Conservation (phyloP, 2,329 filamentous ascomycete genomes). For the Aspergillus fischeri region DNA sequence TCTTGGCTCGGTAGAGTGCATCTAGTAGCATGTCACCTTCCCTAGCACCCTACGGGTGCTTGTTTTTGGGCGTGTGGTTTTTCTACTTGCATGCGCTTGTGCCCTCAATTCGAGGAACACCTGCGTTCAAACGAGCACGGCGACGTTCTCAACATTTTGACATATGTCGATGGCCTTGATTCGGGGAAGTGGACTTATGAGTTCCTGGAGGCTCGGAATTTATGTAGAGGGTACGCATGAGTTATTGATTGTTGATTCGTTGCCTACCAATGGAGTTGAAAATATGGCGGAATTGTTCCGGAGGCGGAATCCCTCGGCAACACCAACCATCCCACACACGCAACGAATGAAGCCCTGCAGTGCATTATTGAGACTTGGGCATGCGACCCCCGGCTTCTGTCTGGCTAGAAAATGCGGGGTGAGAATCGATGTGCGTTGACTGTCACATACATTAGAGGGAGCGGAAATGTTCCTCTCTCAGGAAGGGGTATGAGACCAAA, state of each 20-base stretch:
- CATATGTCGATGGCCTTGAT: neutral
- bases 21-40: neutral
- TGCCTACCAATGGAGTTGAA: neutral
- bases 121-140: neutral
- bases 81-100: neutral
- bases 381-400: conserved; percentile 9
- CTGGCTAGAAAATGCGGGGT: conserved; percentile 8
- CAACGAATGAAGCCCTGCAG: conserved; percentile 6
- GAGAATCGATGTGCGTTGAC: neutral
- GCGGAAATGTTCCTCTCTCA: conserved; percentile 22
- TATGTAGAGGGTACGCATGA: neutral
- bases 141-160: neutral
- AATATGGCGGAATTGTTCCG: conserved; percentile 19
- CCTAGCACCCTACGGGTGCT: too few relatives aligned
- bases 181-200: neutral
- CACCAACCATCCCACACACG: neutral
- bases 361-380: neutral
- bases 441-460: neutral
- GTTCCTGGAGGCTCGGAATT: neutral
- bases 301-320: conserved; percentile 20
- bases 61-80: neutral
- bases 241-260: neutral
- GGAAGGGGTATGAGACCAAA: neutral
- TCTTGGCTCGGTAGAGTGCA: neutral
- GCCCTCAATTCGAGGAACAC: neutral